These are phyloP conservation scores for Chytriomyces sp. DNA, from an alignment of 192 early-diverging fungal species.

Conservation along the genomic window DNA sequence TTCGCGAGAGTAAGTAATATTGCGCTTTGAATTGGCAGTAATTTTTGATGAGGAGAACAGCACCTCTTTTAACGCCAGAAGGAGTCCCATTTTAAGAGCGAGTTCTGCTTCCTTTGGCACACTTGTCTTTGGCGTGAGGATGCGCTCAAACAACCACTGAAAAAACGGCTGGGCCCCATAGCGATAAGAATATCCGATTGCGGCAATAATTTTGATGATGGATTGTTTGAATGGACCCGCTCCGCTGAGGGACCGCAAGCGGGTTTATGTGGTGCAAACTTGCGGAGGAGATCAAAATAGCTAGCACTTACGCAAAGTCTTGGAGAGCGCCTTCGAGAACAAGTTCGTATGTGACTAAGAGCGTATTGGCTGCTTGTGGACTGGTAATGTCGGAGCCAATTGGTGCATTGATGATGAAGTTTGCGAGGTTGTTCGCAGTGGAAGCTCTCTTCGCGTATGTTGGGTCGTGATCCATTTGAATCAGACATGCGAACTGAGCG, in stretches of 20 bases:
- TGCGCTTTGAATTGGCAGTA: not conserved
- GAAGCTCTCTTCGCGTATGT: constrained; percentile 24
- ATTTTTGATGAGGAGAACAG: not conserved
- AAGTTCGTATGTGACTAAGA: constrained; percentile 23
- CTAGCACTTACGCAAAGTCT: constrained; percentile 20
- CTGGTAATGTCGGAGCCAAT: constrained; percentile 15
- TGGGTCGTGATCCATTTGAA: constrained; percentile 21
- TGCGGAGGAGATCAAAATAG: not conserved
- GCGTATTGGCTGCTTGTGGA: constrained; percentile 8
- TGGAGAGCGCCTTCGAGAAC: constrained; percentile 20
- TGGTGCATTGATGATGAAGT: constrained; percentile 4
- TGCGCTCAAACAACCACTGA: constrained; percentile 24
- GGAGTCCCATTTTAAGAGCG: constrained; percentile 11
- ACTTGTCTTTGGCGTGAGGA: not conserved
- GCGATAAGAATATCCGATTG: constrained; percentile 11
- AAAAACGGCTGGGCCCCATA: constrained; percentile 22
- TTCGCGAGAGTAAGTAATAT: not conserved
- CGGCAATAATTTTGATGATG: constrained; percentile 1
- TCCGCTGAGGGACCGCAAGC: not conserved
- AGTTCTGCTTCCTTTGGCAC: constrained; percentile 6
- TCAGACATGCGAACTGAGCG: constrained; percentile 22
- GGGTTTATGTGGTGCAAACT: not conserved
- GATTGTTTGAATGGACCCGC: constrained; percentile 10
- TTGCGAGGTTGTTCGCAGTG: constrained; percentile 24
- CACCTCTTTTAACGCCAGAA: constrained; percentile 16